These are phyloP conservation scores for Ceratocystis alfenasii DNA, from an alignment of 2,329 filamentous ascomycete genomes.

Conservation along the genomic window DNA sequence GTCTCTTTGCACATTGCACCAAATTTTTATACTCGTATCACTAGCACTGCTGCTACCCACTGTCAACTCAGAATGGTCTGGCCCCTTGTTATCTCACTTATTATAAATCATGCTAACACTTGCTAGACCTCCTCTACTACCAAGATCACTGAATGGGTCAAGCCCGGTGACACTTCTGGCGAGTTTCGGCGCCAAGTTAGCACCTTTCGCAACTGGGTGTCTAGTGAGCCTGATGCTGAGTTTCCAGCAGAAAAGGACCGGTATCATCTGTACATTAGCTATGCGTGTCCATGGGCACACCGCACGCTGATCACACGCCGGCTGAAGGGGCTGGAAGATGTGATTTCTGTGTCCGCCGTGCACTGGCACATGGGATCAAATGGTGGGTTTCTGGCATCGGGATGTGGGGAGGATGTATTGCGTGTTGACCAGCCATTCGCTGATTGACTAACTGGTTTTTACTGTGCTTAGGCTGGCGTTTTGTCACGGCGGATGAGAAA, in stretches of 20 bases:
- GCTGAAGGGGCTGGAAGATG: conserved; percentile 82
- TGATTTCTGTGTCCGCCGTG: conserved; percentile 68
- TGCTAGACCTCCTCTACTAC: neutral
- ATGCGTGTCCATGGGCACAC: conserved; percentile 90
- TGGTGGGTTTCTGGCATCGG: conserved; percentile 29
- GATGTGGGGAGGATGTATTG: neutral
- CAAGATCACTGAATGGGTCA: conserved; percentile 71
- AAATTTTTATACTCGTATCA: neutral
- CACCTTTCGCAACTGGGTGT: conserved; percentile 71
- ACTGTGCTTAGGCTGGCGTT: conserved; percentile 50
- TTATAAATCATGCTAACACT: neutral
- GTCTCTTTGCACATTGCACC: neutral
- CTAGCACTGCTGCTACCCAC: neutral
- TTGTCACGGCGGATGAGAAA: conserved; percentile 51
- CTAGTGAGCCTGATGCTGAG: conserved; percentile 54
- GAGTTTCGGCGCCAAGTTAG: conserved; percentile 87
- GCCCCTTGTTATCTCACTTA: neutral
- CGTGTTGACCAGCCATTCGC: neutral
- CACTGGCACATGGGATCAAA: conserved; percentile 73
- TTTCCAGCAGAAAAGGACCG: conserved; percentile 78
- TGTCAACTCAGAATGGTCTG: conserved; percentile 10
- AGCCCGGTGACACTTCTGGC: conserved; percentile 62
- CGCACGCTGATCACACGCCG: conserved; percentile 77
- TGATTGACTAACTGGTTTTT: neutral
- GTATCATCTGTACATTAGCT: conserved; percentile 91